A percentile compares a stretch with the other conserved stretches of the same genome.
Evolutionary conservation across 2,329 filamentous ascomycete genomes (phyloP).

Genomic region (Thelonectria discophora): DNA sequence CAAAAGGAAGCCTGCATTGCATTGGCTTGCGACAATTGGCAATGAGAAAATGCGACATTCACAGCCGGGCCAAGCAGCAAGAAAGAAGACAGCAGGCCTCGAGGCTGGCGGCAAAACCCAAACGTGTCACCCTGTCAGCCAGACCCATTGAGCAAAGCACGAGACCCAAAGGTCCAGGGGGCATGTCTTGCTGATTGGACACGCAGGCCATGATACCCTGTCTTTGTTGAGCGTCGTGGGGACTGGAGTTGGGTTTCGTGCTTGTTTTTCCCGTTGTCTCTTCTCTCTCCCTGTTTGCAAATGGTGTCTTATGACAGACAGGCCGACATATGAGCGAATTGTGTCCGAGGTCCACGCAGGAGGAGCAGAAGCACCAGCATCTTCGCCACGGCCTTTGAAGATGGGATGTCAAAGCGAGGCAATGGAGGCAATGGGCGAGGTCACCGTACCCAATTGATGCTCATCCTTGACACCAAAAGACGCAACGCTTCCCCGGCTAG

Average conservation of each 20-base stretch:
- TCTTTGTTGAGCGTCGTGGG: slow-evolving; percentile 19
- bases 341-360: neutral
- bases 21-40: slow-evolving; percentile 1
- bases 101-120: slow-evolving; percentile 19
- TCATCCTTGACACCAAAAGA: slow-evolving; percentile 21
- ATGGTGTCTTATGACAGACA: neutral
- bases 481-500: slow-evolving; percentile 21
- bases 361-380: neutral
- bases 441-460: slow-evolving; percentile 26
- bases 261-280: slow-evolving; percentile 3
- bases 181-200: slow-evolving; percentile 33
- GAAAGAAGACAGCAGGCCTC: neutral
- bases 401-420: slow-evolving; percentile 6
- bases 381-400: neutral
- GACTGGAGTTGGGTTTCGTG: slow-evolving; percentile 33
- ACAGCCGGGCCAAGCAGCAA: neutral
- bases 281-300: neutral
- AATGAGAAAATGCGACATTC: slow-evolving; percentile 1
- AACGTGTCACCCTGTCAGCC: slow-evolving; percentile 25
- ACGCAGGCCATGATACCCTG: slow-evolving; percentile 26
- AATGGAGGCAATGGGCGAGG: slow-evolving; percentile 8
- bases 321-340: neutral
- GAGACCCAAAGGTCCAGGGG: slow-evolving; percentile 22
- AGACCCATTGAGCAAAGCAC: slow-evolving; percentile 23
- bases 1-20: slow-evolving; percentile 3